phyloP scores from a whole-genome alignment of 768 basidiomycete species.

The Cystofilobasidium bisporidii region DNA sequence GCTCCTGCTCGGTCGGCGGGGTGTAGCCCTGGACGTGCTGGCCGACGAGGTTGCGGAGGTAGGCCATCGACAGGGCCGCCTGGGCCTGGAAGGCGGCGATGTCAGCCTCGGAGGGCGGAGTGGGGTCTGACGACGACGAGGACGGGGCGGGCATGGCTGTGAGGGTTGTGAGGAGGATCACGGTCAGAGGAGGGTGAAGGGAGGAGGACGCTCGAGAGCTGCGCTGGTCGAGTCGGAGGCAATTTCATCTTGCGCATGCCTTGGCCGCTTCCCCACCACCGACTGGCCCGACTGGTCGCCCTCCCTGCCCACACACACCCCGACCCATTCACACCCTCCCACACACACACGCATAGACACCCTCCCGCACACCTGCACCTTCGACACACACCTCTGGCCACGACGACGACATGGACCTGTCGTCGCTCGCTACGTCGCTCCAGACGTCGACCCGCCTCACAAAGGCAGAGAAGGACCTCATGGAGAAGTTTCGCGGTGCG shows the following conservation, averaged over 20 bases:
- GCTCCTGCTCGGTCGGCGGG: conserved; percentile 11
- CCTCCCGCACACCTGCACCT: neutral
- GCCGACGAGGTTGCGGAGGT: conserved; percentile 17
- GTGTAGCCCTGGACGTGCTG: conserved; percentile 17
- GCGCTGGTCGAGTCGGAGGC: neutral
- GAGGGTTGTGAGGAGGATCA: too few relatives aligned
- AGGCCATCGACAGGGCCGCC: conserved; percentile 15
- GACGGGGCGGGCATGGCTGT: too few relatives aligned
- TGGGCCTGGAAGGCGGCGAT: conserved; percentile 25
- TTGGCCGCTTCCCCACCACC: too few relatives aligned
- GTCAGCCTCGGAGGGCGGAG: conserved; percentile 19
- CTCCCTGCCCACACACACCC: too few relatives aligned
- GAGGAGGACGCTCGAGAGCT: neutral
- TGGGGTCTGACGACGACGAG: neutral
- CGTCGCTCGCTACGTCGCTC: conserved; percentile 31
- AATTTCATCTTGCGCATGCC: too few relatives aligned
- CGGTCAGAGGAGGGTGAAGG: too few relatives aligned
- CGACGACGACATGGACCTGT: conserved; percentile 32
- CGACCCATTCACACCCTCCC: neutral
- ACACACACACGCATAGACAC: neutral
- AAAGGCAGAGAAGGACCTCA: conserved; percentile 32
- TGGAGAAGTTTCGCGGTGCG: conserved; percentile 34
- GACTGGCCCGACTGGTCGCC: too few relatives aligned
- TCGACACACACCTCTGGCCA: too few relatives aligned
- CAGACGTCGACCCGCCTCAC: conserved; percentile 29